Conservation (phyloP, 1,139 yeast species). For the Geotrichum citri-aurantii region DNA sequence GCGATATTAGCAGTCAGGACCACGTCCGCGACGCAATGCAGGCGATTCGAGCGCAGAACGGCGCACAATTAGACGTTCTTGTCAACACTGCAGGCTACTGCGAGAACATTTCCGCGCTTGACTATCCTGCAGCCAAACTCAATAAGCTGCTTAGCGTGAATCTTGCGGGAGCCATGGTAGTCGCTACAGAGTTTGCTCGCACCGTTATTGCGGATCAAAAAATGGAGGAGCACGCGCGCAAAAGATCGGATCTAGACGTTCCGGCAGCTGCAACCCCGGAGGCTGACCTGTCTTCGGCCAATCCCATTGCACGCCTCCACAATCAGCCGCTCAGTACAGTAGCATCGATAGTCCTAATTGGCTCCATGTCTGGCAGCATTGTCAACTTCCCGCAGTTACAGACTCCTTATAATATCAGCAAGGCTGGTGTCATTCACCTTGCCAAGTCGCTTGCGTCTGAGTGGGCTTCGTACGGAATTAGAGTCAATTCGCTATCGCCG, state of each 20-base stretch:
- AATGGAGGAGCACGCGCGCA: conserved; percentile 32
- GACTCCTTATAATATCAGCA: conserved; percentile 79
- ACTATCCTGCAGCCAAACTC: conserved; percentile 67
- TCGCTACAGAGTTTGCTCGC: conserved; percentile 58
- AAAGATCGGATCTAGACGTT: background rate
- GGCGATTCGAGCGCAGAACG: conserved; percentile 47
- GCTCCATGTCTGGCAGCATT: conserved; percentile 81
- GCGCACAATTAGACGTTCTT: conserved; percentile 56
- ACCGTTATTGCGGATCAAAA: conserved; percentile 56
- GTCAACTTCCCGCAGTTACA: conserved; percentile 82
- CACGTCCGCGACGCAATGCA: conserved; percentile 55
- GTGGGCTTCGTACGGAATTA: conserved; percentile 73
- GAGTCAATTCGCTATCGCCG: conserved; percentile 76
- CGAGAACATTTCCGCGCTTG: conserved; percentile 68
- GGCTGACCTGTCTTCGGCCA: background rate
- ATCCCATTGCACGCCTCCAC: background rate
- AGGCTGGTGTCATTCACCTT: conserved; percentile 79
- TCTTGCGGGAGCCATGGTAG: conserved; percentile 69
- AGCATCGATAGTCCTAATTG: conserved; percentile 73
- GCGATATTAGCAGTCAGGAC: conserved; percentile 65
- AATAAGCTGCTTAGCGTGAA: conserved; percentile 67
- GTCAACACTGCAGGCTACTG: conserved; percentile 83
- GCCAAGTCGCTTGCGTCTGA: conserved; percentile 74
- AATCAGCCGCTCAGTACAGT: background rate
- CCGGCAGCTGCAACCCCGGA: background rate